phyloP scores from a whole-genome alignment of 352 stramenopile genomes.

The Pythium aquatile region DNA sequence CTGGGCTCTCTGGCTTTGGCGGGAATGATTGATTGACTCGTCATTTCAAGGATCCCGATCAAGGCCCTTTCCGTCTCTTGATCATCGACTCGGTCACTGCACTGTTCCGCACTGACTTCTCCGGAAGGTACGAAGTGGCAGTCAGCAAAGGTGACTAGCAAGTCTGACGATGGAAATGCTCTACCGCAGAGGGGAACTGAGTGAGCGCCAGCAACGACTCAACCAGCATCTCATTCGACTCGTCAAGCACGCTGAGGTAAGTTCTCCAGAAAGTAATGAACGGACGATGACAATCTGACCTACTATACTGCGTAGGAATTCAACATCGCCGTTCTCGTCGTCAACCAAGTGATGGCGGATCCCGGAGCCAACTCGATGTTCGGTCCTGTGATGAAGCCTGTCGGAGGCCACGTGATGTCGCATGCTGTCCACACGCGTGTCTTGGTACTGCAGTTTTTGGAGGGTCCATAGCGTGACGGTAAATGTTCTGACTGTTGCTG shows the following conservation, averaged over 20 bases:
- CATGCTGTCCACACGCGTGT: conserved; percentile 97
- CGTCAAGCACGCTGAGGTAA: conserved; percentile 74
- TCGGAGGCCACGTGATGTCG: conserved; percentile 93
- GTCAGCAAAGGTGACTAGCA: too few species aligned
- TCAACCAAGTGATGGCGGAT: conserved; percentile 92
- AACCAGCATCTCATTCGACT: conserved; percentile 87
- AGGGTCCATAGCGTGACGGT: not conserved
- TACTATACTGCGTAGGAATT: conserved; percentile 71
- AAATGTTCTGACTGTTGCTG: conserved; percentile 8
- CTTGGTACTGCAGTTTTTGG: conserved; percentile 41
- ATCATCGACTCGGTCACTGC: conserved; percentile 87
- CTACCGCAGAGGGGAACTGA: conserved; percentile 61
- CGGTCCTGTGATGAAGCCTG: conserved; percentile 79
- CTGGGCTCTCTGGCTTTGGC: not conserved
- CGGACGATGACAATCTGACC: not conserved
- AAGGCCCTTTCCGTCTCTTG: conserved; percentile 54
- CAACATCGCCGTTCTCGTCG: conserved; percentile 91
- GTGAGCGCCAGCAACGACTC: conserved; percentile 89
- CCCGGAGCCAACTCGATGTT: conserved; percentile 84
- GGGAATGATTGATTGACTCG: not conserved
- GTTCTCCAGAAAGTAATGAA: not conserved
- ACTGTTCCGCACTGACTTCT: conserved; percentile 79
- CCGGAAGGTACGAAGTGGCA: conserved; percentile 36
- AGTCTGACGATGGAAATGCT: too few species aligned
- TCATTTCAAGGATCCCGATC: conserved; percentile 34